Base-by-base conservation (phyloP, 768 basidiomycete species). In the Kwoniella mangroviensis region DNA sequence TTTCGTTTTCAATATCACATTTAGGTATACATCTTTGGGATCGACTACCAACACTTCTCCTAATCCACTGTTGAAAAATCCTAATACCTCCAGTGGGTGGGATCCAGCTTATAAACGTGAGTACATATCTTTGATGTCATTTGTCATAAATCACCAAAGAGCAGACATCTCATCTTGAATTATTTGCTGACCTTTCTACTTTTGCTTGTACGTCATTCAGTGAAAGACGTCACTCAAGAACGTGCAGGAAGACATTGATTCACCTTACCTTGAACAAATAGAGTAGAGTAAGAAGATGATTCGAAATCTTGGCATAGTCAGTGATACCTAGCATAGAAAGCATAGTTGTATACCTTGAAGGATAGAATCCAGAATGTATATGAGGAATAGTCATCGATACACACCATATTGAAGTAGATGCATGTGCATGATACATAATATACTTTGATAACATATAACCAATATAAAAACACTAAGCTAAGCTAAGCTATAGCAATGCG, bases 1-100 rank as follows among this genome's bases (percentile, higher is more conserved):
- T 11, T 9, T 3, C 26, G 40, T 11, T 15, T 26, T 4, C 28
- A 28, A 28, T 28, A 4, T 41, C 3, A 3, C 19, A 63, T 19
- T 4, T 57, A 96, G 94, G n/a, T 99, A 96, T 83, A 99, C 97
- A 2, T 98, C 96, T 4, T 88, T 99, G 21, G 96, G 97, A 19
- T 97, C 95, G 12, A 94, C 91, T 9, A 92, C 89, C 84, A 97
- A 98, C 84, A 98, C 97, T 0, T 91, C 90, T 80, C 94, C 90
- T 0, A 98, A 98, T 77, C 95, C 96, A 2, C 90, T 92, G 1
- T 88, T 98, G 3, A 42, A 43, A 13, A 73, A 78, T 52, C 63
- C 68, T 5, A 24, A n/a, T 26, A 54, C 57, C 15, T 15, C 41
- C 6, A 28, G 62, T 40, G 68, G 68, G 2, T 83, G 69, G 65